Base-by-base conservation (phyloP, 768 basidiomycete species). In the Coprinopsis cinerea region DNA sequence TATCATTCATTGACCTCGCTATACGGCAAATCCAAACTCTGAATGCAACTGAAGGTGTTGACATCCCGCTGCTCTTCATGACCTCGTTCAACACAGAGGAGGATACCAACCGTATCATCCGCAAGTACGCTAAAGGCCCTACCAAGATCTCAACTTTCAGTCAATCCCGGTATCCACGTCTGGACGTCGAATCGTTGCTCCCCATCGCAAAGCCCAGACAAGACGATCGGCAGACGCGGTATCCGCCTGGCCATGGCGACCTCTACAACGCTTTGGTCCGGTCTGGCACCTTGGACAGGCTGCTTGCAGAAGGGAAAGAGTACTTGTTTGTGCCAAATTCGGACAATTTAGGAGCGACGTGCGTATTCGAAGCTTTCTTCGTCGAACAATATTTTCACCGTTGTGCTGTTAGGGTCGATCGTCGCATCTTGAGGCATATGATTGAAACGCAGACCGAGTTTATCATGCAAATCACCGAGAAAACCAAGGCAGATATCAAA, bases 281-380 rank as follows among this genome's bases (percentile, higher is more conserved):
- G 68, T 89, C 86, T 14, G 92, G 93, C 53, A 81, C 92, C 42
- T 76, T 97, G 55, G 90, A 94, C 61, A 83, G 88, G 68, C 78
- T 96, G 34, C 69, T 96, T 47, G 72, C 83, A 13, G 85, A 88
- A 55, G 93, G 93, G 66, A 95, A 94, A 66, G 91, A 96, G 71
- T 96, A 94, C 71, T 79, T 95, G 57, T 96, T 95, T 64, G 88
- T 92, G 46, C 93, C 92, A 67, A 96, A 96, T 76, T 92, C 92
- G 44, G 93, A 95, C 69, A 94, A 95, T 67, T 66, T 96, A 61
- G 92, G 93, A 64, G 93, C 92, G 54, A 83, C 84, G 83, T 86
- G 67, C 57, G 82, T 72, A 2, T 40, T 23, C 24, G 7, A 24
- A 26, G 32, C 4, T 36, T 22, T 39, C 28, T 44, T 52, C 45